phyloP scores from a whole-genome alignment of 371 early-diverging fungal species.

The Zychaea mexicana region DNA sequence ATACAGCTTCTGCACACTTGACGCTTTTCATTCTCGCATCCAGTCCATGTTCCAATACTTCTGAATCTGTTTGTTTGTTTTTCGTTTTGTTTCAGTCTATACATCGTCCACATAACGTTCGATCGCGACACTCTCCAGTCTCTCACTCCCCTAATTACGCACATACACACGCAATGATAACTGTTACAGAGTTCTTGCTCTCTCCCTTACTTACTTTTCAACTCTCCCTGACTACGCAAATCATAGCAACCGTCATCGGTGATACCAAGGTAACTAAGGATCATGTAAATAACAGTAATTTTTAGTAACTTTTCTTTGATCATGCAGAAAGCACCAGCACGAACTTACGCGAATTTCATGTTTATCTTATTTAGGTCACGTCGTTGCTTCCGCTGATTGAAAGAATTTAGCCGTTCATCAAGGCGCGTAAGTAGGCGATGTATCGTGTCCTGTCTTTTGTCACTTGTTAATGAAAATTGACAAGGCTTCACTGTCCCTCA shows the following conservation, averaged over 20 bases:
- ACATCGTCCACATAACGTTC: too few relatives aligned
- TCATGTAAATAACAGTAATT: not conserved
- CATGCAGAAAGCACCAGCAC: not conserved
- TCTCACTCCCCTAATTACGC: not conserved
- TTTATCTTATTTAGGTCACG: not conserved
- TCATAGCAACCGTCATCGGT: slow-evolving; percentile 1
- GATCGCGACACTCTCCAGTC: too few relatives aligned
- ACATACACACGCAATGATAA: too few relatives aligned
- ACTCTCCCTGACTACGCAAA: not conserved
- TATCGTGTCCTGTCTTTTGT: not conserved
- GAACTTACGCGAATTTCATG: not conserved
- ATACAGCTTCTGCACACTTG: not conserved
- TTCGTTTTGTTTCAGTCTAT: too few relatives aligned
- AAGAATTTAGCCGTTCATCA: not conserved
- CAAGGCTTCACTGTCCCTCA: too few relatives aligned
- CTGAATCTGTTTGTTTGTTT: not conserved
- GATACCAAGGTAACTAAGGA: not conserved
- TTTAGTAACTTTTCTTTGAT: not conserved
- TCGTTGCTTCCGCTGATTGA: not conserved
- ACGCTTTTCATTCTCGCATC: not conserved
- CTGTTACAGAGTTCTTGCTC: not conserved
- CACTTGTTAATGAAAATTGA: not conserved
- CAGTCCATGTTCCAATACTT: slow-evolving; percentile 1
- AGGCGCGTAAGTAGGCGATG: not conserved
- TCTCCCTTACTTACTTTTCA: not conserved